Evolutionary conservation across 306 rosid genomes (phyloP), one percentile per base, ranked within the genome.

Genomic region (Abrus pulchellus): DNA sequence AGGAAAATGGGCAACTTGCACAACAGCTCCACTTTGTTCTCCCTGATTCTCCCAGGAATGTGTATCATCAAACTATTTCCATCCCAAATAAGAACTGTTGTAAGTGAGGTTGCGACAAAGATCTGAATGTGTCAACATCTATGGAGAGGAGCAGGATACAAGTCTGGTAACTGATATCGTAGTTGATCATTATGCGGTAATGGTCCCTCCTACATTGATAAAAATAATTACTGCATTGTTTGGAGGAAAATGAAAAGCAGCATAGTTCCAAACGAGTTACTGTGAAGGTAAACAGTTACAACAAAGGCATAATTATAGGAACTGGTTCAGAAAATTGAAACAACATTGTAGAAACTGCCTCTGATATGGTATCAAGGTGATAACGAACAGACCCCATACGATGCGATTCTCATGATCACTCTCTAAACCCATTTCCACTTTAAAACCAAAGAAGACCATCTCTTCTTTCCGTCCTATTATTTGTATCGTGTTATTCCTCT

Each of bases 121-220:
- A 74, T 76, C 82, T 62, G 64, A 80, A 34, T 60, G 63, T 71
- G 72, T 86, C 85, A 95, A 78, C 94, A 84, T 91, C 94, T 89
- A 84, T 95, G 98, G 81, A 95, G 85, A 10, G 97, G 96, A 38
- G 98, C 99, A 30, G 99, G 94, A 80, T 87, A 93, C 55, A 95
- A 6, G 78, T 89, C 92, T 1, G 86, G 74, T 6, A 86, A 73
- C 65, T 76, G 87, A 85, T 89, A 95, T 33, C 86, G 87, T 82
- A 91, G 55, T 50, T 55, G 71, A 81, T 90, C 96, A 33, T 90
- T 91, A 71, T 83, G 96, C 12, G 85, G 92, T 84, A 93, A 68
- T 9, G 98, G 89, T 54, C 97, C 97, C 76, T 93, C 97, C 99
- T 93, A 80, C 76, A 76, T 44, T 28, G 13, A 82, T 48, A 55